Evolutionary conservation across 192 early-diverging fungal species (phyloP), one percentile per base, ranked within the genome.

Genomic region (Umbelopsis sp.): DNA sequence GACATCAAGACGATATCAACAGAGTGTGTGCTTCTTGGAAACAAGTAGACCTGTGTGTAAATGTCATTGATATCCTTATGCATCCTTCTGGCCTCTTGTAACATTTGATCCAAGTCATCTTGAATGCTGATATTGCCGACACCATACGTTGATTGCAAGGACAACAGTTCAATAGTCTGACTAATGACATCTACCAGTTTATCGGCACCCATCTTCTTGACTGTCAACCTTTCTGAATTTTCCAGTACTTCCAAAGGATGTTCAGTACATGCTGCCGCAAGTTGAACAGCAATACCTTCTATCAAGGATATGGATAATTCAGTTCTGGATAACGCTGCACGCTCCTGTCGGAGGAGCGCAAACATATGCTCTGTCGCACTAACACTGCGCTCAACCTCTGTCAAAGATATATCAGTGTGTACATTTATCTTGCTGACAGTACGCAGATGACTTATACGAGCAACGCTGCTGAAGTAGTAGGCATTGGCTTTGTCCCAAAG

Each of bases 331-430:
- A 78, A 17, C 1, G 68, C 38, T 1, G 45, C 45, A 3, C 92
- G 74, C 53, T 94, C 83, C 72, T 86, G 81, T 49, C 90, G 84
- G 4, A 87, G 69, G 6, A 91, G 56, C 53, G 85, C 84, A 51
- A 92, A 82, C 24, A 93, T 65, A 75, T 93, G 82, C 71, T 94
- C 91, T 11, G 91, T 81, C 32, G 85, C 89, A 67, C 88, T 86
- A 34, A 88, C 73, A 45, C 79, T 77, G 68, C 87, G 88, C 45
- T 87, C 83, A 8, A 88, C 84, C 81, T 94, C 93, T 21, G 81
- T 80, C 29, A 85, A 74, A 0, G 91, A 82, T 22, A 94, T 68
- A 71, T 94, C 93, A 22, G 81, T 82, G 25, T 82, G 83, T 62
- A 81, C 76, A 14, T 77, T 81, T 12, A 76, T 75, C 34, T 80